Evolutionary conservation across 2,329 filamentous ascomycete genomes (phyloP).

Genomic region (Pseudovirgaria hyperparasitica): DNA sequence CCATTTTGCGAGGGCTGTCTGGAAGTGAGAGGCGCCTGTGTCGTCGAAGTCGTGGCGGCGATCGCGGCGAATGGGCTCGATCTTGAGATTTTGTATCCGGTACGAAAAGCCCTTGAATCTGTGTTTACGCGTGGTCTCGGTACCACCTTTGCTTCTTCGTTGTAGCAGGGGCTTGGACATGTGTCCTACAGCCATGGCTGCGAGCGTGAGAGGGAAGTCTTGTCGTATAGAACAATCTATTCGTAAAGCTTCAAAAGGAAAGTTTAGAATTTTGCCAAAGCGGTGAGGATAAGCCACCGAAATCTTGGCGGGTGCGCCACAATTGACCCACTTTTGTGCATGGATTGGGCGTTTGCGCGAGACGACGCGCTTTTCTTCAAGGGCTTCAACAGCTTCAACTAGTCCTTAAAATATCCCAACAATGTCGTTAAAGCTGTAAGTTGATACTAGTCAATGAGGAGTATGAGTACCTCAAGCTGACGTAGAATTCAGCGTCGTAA

Average conservation of each 20-base stretch:
- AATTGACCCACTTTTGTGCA: too few species aligned
- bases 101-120: constrained; percentile 84
- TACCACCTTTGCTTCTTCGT: constrained; percentile 56
- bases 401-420: too few species aligned
- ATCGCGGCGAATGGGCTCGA: constrained; percentile 85
- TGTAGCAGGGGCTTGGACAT: constrained; percentile 35
- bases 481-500: constrained; percentile 48
- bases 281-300: not conserved
- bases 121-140: constrained; percentile 68
- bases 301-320: not conserved
- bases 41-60: constrained; percentile 73
- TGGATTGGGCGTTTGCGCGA: too few species aligned
- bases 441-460: not conserved
- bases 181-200: constrained; percentile 28
- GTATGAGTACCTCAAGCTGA: constrained; percentile 1
- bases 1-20: constrained; percentile 76
- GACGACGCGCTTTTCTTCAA: too few species aligned
- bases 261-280: not conserved
- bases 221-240: too few species aligned
- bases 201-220: constrained; percentile 26
- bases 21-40: constrained; percentile 75
- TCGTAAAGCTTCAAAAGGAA: too few species aligned
- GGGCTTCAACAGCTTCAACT: too few species aligned
- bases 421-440: not conserved
- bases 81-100: constrained; percentile 81